These are phyloP conservation scores for Colletotrichum spinosum DNA, from an alignment of 2,329 filamentous ascomycete species.

Conservation along the genomic window DNA sequence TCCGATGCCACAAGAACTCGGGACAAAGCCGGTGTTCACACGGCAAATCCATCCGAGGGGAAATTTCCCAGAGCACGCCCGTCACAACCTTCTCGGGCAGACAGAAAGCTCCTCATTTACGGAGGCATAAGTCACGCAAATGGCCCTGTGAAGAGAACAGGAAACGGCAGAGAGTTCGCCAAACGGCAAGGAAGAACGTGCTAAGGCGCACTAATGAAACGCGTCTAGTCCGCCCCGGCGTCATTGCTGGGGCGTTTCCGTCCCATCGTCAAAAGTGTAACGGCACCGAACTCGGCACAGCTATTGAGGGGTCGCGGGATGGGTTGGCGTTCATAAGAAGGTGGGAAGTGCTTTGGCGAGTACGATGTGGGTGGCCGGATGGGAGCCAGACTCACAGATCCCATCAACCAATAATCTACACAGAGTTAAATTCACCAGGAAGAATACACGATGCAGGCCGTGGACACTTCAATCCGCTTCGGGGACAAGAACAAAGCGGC, in stretches of 20 bases:
- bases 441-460: conserved; percentile 19
- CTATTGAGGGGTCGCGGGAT: background rate
- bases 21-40: no score
- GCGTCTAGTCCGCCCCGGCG: background rate
- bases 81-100: no score
- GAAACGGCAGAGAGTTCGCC: conserved; percentile 6
- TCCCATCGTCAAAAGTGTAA: conserved; percentile 10
- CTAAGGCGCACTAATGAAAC: background rate
- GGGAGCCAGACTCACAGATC: no score
- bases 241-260: background rate
- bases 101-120: no score
- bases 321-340: conserved; percentile 4
- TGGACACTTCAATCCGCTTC: conserved; percentile 4
- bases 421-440: background rate
- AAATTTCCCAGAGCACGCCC: no score
- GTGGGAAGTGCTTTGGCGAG: no score
- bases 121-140: no score
- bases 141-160: no score
- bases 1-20: no score
- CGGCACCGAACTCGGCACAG: background rate
- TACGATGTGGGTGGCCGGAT: background rate
- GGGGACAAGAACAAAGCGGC: conserved; percentile 32
- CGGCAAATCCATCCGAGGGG: no score
- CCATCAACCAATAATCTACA: background rate
- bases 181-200: no score